Evolutionary conservation across 1,139 yeast genomes (phyloP).

Genomic region (Candida frijolesensis): DNA sequence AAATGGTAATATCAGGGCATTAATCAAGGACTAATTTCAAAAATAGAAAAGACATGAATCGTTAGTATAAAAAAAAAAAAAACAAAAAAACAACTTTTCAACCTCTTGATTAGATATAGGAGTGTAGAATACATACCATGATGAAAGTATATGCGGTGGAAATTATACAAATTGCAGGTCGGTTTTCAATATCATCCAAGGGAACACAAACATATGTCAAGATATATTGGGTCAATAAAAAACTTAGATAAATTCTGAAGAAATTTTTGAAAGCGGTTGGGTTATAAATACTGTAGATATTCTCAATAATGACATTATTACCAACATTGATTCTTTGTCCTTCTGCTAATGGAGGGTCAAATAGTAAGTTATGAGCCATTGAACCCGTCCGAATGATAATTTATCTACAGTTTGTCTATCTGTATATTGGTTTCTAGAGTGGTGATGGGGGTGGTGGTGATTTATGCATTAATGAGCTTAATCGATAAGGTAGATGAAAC

Average conservation of each 20-base stretch:
- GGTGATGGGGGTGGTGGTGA: background rate
- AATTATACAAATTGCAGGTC: constrained; percentile 35
- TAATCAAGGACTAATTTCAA: constrained; percentile 25
- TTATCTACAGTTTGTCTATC: background rate
- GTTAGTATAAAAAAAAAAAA: constrained; percentile 13
- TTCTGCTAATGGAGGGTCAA: constrained; percentile 22
- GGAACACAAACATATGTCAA: constrained; percentile 44
- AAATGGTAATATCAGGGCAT: constrained; percentile 24
- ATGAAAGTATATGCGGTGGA: constrained; percentile 29
- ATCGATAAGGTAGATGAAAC: background rate
- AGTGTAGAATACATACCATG: constrained; percentile 26
- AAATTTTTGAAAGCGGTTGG: constrained; percentile 20
- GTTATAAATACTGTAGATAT: constrained; percentile 26
- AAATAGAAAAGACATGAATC: background rate
- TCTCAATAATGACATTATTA: constrained; percentile 19
- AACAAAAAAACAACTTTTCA: background rate
- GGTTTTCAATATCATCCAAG: constrained; percentile 41
- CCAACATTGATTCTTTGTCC: constrained; percentile 27
- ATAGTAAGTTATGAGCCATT: constrained; percentile 22
- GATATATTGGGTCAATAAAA: constrained; percentile 40
- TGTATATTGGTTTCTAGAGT: background rate
- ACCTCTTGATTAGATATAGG: background rate
- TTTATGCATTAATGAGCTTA: background rate
- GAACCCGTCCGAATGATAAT: too few species aligned
- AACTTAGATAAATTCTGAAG: constrained; percentile 29